Evolutionary conservation across 352 stramenopile genomes (phyloP), one percentile per base, ranked within the genome.

Genomic region (Phytophthora tubulina): DNA sequence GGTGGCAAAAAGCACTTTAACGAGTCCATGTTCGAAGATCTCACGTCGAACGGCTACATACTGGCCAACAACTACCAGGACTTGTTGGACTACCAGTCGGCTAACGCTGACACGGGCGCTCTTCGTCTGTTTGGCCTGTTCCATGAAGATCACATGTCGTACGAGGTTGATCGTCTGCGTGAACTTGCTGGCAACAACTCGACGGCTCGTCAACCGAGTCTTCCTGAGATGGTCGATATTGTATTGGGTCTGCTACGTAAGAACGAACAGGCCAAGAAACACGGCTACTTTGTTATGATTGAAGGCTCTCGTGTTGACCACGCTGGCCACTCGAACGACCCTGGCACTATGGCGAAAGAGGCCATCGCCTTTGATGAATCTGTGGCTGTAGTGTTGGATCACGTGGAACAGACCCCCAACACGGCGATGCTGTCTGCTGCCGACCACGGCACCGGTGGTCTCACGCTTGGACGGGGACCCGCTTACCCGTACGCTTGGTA

Each of bases 221-320:
- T 92, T 3, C 67, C 79, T 0, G 82, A 92, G 60, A 91, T 92
- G 85, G 80, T 87, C 8, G 81, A 92, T 46, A 75, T 80, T 56
- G 77, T 91, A 31, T 60, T 92, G 5, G 72, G 64, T 63, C 72
- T 91, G 46, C 65, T 92, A 41, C 88, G 88, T 68, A 89, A 84
- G 75, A 92, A 92, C 64, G 79, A 78, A n/a, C 74, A 77, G 48
- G 85, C 85, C 17, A 85, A 89, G 70, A 90, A 92, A 70, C 73
- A 92, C 63, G 85, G 85, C 45, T 92, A 88, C 78, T 92, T 92
- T 48, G 51, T 92, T 42, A 88, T 92, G 82, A 90, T 92, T 21
- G 85, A 92, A 62, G 82, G 85, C 7, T 92, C 85, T n/a, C 82
- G 85, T 38, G 79, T 92, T 4, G 85, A 92, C 59, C 82, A 90